A percentile compares a stretch with the other conserved stretches of the same genome.
phyloP scores from a whole-genome alignment of 441 rosid species.

The Biscutella laevigata region DNA sequence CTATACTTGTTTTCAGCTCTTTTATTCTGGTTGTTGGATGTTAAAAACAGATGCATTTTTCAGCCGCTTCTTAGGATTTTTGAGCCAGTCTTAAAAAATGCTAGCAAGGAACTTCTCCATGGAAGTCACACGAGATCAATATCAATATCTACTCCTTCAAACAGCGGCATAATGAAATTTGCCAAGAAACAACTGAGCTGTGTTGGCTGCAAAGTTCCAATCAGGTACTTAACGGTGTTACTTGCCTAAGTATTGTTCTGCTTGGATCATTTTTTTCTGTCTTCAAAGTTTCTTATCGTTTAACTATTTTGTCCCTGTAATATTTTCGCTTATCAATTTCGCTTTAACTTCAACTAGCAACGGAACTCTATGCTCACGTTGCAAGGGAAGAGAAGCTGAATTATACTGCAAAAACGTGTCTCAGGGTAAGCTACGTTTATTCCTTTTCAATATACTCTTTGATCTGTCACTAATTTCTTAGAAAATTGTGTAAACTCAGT shows the following conservation, averaged over 20 bases:
- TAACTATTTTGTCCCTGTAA: not conserved
- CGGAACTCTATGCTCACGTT: slow-evolving; percentile 65
- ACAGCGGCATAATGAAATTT: slow-evolving; percentile 88
- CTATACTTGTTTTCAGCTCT: slow-evolving; percentile 1
- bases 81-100: slow-evolving; percentile 94
- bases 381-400: slow-evolving; percentile 95
- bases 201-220: slow-evolving; percentile 82
- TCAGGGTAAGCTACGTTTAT: slow-evolving; percentile 39
- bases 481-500: slow-evolving; percentile 38
- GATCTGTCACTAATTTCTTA: not conserved
- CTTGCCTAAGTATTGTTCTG: slow-evolving; percentile 6
- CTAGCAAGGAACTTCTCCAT: slow-evolving; percentile 84
- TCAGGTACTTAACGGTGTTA: slow-evolving; percentile 43
- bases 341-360: slow-evolving; percentile 24
- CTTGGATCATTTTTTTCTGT: not conserved
- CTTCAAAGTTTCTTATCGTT: not conserved
- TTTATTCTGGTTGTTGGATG: slow-evolving; percentile 10
- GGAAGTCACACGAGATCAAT: slow-evolving; percentile 92
- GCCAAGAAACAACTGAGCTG: slow-evolving; percentile 84
- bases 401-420: slow-evolving; percentile 81
- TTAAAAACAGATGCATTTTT: slow-evolving; percentile 15
- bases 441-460: not conserved
- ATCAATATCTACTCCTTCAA: slow-evolving; percentile 84
- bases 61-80: slow-evolving; percentile 95
- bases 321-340: not conserved